Evolutionary conservation across 164 flowering plant species (phyloP).

Genomic region (Echeveria elegans): DNA sequence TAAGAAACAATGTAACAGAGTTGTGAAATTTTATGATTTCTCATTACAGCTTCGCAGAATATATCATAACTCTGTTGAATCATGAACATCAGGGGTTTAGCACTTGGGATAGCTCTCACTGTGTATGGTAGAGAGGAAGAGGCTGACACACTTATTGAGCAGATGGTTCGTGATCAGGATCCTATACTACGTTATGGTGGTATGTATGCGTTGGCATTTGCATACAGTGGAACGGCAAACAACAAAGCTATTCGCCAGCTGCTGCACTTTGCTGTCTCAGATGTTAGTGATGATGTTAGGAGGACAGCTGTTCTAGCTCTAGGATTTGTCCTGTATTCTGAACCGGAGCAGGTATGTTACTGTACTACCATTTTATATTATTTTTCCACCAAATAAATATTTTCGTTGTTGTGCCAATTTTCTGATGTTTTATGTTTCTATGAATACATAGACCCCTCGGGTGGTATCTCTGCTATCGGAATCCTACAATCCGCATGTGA

Average conservation of each 20-base stretch:
- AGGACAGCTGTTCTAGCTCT: conserved; percentile 92
- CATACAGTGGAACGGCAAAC: conserved; percentile 84
- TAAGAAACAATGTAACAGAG: conserved; percentile 12
- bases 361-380: neutral
- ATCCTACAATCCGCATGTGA: conserved; percentile 98
- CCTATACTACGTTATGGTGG: conserved; percentile 93
- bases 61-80: conserved; percentile 3
- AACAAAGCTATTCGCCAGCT: conserved; percentile 90
- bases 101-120: conserved; percentile 91
- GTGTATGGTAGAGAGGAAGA: conserved; percentile 96
- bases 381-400: neutral
- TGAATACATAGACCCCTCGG: conserved; percentile 74
- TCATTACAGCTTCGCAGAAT: neutral
- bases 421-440: neutral
- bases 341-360: conserved; percentile 91
- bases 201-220: conserved; percentile 91
- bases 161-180: conserved; percentile 89
- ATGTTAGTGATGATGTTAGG: conserved; percentile 93
- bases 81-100: conserved; percentile 49
- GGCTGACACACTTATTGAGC: conserved; percentile 87
- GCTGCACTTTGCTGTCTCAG: conserved; percentile 92
- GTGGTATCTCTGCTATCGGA: conserved; percentile 91
- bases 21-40: neutral
- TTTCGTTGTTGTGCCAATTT: neutral
- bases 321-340: conserved; percentile 85